Base-by-base conservation (phyloP, 805 yeast genomes). In the Candida ponderosae region DNA sequence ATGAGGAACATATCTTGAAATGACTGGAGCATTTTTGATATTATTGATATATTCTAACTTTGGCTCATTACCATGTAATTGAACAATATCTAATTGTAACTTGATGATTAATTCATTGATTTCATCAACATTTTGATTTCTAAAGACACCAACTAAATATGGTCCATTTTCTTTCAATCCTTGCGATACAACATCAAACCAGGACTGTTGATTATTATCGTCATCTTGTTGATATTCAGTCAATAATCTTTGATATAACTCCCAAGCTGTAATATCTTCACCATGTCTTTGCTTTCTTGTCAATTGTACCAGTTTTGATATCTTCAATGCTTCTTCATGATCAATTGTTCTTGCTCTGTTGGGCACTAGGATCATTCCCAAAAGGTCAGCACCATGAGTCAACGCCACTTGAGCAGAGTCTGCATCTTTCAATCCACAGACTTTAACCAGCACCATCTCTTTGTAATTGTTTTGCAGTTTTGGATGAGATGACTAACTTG, bases 291-390 rank as follows among this genome's bases (percentile, higher is more conserved):
- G 16, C 6, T 33, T 55, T 26, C 33, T 56, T 50, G 29, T 33
- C 51, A 55, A 31, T 11, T 62, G 49, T 2, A 65, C 69, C 20
- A 64, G 32, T 4, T 38, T 35, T 3, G 76, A 62, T 8, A 83
- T 76, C 18, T 56, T 50, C 32, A 42, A 46, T 0, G 87, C 89
- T 3, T 55, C 56, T 1, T 46, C 61, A 1, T 54, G 50, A 20
- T 65, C 64, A 2, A 87, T 72, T 0, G 96, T 85, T 38, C 98
- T 71, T 29, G 73, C 71, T 39, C 95, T 64, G 18, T 72, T 72
- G 0, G 97, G 97, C 3, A 88, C 97, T 54, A 93, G 57, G 21
- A 93, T 93, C 46, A 85, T 75, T 1, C 98, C 98, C 3, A 90
- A 50, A 30, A 86, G 56, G 45, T 82, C 74, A 0, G 97, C 89